Evolutionary conservation across 306 rosid genomes (phyloP).

Genomic region (Castanea crenata): DNA sequence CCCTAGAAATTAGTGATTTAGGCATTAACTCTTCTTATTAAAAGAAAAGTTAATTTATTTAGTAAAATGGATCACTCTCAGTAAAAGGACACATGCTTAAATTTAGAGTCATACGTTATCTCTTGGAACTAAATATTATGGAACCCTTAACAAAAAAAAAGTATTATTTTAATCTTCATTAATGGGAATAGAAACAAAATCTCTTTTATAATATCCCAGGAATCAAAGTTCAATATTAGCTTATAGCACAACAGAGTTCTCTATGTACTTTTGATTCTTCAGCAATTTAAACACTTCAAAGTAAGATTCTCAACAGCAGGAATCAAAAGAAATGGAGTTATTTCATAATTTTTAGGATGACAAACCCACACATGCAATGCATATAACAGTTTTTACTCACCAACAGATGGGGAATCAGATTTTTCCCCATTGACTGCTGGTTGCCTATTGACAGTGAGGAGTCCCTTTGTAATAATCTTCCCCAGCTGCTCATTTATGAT

Average conservation of each 20-base stretch:
- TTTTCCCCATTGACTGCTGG: slow-evolving; percentile 90
- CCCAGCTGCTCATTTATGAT: slow-evolving; percentile 79
- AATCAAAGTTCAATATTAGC: background rate
- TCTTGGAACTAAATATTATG: background rate
- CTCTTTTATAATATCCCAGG: background rate
- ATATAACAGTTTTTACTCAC: slow-evolving; percentile 45
- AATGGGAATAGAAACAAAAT: background rate
- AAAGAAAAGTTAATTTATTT: no score
- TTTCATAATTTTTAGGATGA: background rate
- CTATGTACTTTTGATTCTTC: background rate
- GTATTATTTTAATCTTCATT: background rate
- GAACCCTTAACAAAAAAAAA: background rate
- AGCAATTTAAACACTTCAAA: background rate
- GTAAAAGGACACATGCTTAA: background rate
- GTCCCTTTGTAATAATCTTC: slow-evolving; percentile 67
- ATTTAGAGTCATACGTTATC: background rate
- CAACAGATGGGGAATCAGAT: slow-evolving; percentile 80
- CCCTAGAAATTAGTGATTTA: no score
- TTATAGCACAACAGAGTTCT: background rate
- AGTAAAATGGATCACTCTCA: background rate
- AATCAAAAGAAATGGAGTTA: background rate
- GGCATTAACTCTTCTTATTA: no score
- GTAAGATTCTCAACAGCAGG: background rate
- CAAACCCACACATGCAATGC: slow-evolving; percentile 8
- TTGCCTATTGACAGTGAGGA: slow-evolving; percentile 96